Evolutionary conservation across 495 filamentous ascomycete genomes (phyloP).

Genomic region (Lindgomyces ingoldianus): DNA sequence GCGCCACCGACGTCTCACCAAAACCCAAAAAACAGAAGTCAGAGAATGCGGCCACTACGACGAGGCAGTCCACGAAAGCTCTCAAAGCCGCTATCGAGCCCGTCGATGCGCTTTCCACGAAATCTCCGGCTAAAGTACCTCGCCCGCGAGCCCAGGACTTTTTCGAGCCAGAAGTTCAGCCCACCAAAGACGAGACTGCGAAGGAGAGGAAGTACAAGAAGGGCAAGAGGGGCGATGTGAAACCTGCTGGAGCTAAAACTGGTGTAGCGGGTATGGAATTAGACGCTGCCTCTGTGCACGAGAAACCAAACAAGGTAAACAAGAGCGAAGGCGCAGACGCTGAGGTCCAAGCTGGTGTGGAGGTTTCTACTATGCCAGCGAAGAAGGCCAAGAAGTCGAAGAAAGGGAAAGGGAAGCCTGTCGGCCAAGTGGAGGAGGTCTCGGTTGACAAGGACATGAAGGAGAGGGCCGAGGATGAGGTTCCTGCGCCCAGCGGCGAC

Average conservation of each 20-base stretch:
- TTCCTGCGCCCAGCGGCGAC: not conserved
- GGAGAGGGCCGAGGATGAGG: slow-evolving; percentile 21
- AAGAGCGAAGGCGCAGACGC: slow-evolving; percentile 12
- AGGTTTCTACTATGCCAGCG: slow-evolving; percentile 7
- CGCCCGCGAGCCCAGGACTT: slow-evolving; percentile 61
- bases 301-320: slow-evolving; percentile 28
- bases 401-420: slow-evolving; percentile 18
- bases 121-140: slow-evolving; percentile 34
- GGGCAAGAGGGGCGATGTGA: slow-evolving; percentile 7
- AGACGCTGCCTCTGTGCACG: slow-evolving; percentile 4
- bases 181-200: slow-evolving; percentile 45
- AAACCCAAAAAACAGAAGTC: slow-evolving; percentile 37
- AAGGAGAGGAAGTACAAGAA: slow-evolving; percentile 35
- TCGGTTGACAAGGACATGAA: slow-evolving; percentile 31
- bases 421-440: slow-evolving; percentile 18
- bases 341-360: not conserved
- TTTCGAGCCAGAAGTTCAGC: slow-evolving; percentile 40
- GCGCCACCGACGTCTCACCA: slow-evolving; percentile 29
- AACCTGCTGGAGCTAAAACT: not conserved
- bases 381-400: slow-evolving; percentile 32
- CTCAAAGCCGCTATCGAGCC: slow-evolving; percentile 26
- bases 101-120: slow-evolving; percentile 12
- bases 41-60: slow-evolving; percentile 8
- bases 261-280: not conserved
- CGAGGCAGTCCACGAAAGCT: slow-evolving; percentile 20